Conservation (phyloP, 179 eudicot species). For the Beta macrorhiza region DNA sequence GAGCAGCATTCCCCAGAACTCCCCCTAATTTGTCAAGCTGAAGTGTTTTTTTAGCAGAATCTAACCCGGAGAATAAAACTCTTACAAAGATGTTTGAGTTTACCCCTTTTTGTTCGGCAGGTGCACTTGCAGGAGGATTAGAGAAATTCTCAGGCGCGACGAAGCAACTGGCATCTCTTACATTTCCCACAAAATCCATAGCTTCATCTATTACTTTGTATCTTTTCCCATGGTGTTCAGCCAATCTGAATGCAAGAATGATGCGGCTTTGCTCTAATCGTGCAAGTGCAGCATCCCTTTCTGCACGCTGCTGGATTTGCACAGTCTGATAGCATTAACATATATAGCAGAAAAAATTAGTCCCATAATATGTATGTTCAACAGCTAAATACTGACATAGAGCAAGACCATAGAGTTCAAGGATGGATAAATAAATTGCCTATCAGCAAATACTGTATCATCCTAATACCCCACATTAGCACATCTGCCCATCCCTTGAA, state of each 20-base stretch:
- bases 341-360: slow-evolving; percentile 1
- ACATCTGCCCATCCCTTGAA: no score
- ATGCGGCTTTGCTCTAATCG: slow-evolving; percentile 84
- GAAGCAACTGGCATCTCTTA: slow-evolving; percentile 49
- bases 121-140: slow-evolving; percentile 36
- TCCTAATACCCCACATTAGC: not conserved
- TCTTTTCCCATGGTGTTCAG: slow-evolving; percentile 82
- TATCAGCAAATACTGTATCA: not conserved
- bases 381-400: not conserved
- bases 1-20: slow-evolving; percentile 74
- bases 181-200: slow-evolving; percentile 69
- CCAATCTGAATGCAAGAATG: slow-evolving; percentile 69
- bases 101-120: slow-evolving; percentile 38
- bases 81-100: slow-evolving; percentile 46
- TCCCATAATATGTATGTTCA: not conserved
- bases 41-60: slow-evolving; percentile 52
- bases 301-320: slow-evolving; percentile 81
- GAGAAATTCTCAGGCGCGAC: slow-evolving; percentile 44
- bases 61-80: slow-evolving; percentile 44
- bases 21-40: slow-evolving; percentile 66
- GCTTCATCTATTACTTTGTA: slow-evolving; percentile 89
- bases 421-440: not conserved
- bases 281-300: slow-evolving; percentile 87
- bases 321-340: slow-evolving; percentile 50
- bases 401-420: no score